These are phyloP conservation scores for Stygiomarasmius scandens DNA, from an alignment of 1,284 basidiomycete genomes.

Conservation along the genomic window DNA sequence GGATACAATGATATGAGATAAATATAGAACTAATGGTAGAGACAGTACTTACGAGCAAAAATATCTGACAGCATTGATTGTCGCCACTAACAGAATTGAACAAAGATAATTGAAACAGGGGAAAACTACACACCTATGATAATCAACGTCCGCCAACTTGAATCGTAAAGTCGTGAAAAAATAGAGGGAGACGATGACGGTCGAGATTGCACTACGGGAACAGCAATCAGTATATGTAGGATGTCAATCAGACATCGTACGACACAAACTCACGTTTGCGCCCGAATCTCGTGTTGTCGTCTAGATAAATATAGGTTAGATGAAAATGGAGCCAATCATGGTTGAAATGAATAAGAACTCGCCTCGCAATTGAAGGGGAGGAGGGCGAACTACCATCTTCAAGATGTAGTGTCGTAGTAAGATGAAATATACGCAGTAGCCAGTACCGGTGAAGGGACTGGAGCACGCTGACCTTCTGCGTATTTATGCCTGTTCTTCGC, in stretches of 20 bases:
- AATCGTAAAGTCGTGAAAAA: constrained; percentile 36
- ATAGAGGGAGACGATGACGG: constrained; percentile 23
- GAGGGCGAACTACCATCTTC: constrained; percentile 34
- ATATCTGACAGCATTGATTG: constrained; percentile 39
- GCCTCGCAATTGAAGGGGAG: constrained; percentile 41
- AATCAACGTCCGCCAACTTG: constrained; percentile 40
- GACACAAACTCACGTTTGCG: constrained; percentile 6
- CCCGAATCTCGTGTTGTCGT: constrained; percentile 33
- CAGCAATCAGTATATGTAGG: background rate
- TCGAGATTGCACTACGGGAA: constrained; percentile 5
- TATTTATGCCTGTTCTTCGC: background rate
- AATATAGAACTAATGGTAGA: background rate
- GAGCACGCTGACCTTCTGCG: background rate
- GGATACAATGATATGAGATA: background rate
- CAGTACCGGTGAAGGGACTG: constrained; percentile 11
- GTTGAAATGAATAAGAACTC: constrained; percentile 13
- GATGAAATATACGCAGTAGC: constrained; percentile 7
- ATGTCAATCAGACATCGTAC: background rate
- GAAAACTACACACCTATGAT: constrained; percentile 31
- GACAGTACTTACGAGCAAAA: constrained; percentile 32
- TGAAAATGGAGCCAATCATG: background rate
- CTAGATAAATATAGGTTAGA: constrained; percentile 16
- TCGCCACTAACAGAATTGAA: constrained; percentile 29
- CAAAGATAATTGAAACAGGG: background rate
- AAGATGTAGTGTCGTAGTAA: constrained; percentile 21